Evolutionary conservation across 2,329 filamentous ascomycete genomes (phyloP).

Genomic region (Neophaeococcomyces mojaviensis): DNA sequence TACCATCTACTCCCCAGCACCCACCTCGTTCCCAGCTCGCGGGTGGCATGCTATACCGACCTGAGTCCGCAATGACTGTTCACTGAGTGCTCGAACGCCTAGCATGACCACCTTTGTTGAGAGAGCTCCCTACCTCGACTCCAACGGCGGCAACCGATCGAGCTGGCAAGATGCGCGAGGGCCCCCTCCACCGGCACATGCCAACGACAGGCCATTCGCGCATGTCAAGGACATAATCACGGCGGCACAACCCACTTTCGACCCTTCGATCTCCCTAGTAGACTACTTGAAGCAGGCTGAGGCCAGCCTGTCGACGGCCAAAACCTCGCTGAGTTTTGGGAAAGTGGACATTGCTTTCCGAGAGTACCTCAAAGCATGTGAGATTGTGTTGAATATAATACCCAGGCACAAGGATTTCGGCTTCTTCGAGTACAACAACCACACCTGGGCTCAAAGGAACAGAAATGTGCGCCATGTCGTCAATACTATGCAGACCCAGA

Average conservation of each 20-base stretch:
- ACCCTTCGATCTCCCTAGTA: constrained; percentile 20
- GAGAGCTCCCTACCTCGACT: not conserved
- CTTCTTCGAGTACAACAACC: constrained; percentile 50
- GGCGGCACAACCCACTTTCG: constrained; percentile 38
- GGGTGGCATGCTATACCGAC: constrained; percentile 12
- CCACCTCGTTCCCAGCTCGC: constrained; percentile 9
- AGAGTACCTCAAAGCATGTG: constrained; percentile 75
- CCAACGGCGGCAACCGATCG: constrained; percentile 1
- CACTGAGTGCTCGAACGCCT: constrained; percentile 1
- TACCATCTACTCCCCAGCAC: not conserved
- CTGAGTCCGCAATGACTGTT: constrained; percentile 6
- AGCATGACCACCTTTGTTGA: constrained; percentile 5
- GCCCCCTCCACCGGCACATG: constrained; percentile 9
- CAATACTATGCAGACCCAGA: constrained; percentile 30
- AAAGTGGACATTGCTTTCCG: constrained; percentile 68
- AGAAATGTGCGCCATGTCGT: constrained; percentile 31
- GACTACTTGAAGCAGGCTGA: constrained; percentile 29
- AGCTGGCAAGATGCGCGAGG: constrained; percentile 20
- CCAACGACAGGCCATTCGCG: constrained; percentile 25
- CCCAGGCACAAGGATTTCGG: constrained; percentile 69
- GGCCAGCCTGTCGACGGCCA: constrained; percentile 30
- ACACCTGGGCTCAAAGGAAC: constrained; percentile 44
- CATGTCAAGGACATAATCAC: constrained; percentile 40
- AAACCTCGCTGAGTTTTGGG: constrained; percentile 46
- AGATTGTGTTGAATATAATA: constrained; percentile 69